Conservation (phyloP, 1,284 basidiomycete species). For the Pseudozyma hubeiensis region DNA sequence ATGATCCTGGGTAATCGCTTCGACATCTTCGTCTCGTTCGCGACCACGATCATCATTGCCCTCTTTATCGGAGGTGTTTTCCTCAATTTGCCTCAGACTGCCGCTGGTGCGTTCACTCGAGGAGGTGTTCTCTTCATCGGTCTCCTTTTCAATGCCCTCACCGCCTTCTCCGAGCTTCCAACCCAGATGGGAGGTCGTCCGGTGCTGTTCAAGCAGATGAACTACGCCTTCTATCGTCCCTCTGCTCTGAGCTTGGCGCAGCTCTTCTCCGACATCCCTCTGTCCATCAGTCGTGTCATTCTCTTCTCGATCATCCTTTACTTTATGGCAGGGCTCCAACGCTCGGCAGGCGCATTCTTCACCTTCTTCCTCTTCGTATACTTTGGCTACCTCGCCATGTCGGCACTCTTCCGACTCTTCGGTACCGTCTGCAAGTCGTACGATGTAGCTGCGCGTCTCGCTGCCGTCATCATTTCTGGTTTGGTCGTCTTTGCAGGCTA, state of each 20-base stretch:
- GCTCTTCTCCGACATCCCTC: constrained; percentile 78
- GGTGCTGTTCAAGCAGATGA: constrained; percentile 76
- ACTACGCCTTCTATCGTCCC: constrained; percentile 70
- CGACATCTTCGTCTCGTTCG: constrained; percentile 73
- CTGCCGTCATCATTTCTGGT: constrained; percentile 75
- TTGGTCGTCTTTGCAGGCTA: constrained; percentile 78
- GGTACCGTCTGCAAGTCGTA: constrained; percentile 71
- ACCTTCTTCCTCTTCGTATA: constrained; percentile 60
- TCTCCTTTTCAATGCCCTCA: constrained; percentile 63
- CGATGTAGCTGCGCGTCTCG: constrained; percentile 68
- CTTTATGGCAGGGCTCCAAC: constrained; percentile 75
- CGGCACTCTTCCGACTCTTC: constrained; percentile 71
- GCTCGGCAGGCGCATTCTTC: constrained; percentile 70
- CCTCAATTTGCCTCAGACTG: constrained; percentile 68
- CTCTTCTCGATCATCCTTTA: constrained; percentile 76
- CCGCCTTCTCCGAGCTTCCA: constrained; percentile 75
- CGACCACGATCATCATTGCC: constrained; percentile 70
- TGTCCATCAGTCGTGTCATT: constrained; percentile 73
- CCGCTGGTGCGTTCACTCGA: constrained; percentile 59
- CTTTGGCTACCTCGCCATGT: constrained; percentile 69
- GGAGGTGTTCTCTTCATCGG: constrained; percentile 63
- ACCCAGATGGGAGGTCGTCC: constrained; percentile 77
- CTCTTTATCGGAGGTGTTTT: constrained; percentile 85
- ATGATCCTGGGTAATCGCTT: constrained; percentile 83
- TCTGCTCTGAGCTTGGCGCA: constrained; percentile 74